Evolutionary conservation across 768 basidiomycete genomes (phyloP), one percentile per base, ranked within the genome.

Genomic region (Coprinopsis marcescibilis): DNA sequence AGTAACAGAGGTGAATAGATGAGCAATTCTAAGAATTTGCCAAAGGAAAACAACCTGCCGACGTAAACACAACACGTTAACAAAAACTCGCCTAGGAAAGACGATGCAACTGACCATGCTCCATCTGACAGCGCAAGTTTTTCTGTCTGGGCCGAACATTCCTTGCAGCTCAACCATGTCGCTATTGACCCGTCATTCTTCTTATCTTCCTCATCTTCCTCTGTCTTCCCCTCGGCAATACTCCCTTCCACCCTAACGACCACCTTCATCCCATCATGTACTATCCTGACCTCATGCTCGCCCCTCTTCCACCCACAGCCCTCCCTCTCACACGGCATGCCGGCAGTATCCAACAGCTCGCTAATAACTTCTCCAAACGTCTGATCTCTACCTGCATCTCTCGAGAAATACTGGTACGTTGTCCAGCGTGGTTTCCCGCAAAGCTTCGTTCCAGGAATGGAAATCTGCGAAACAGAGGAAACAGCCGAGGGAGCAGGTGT

Each of bases 21-120:
- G 1, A 77, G 58, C 3, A 81, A 55, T 57, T 83, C 80, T 13
- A 81, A 59, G 52, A 70, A 81, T 55, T 83, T 83, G 14, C 71
- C 75, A 48, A 74, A 80, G 0, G 80, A 80, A 37, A 72, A 65
- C 5, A 81, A 56, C 45, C 80, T 80, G 39, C 23, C 44, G 43
- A 25, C 13, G 17, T 33, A 30, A 43, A n/a, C 36, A 36, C 20
- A 36, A 6, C 21, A 23, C 20, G 49, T 24, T 43, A 39, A 20
- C n/a, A n/a, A 37, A 27, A 20, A 8, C 38, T 8, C 17, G n/a
- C 40, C 5, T 15, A 8, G 43, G 12, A 35, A 44, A n/a, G n/a
- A 38, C n/a, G 21, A 47, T 39, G 34, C 5, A 17, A 72, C 80
- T 46, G 56, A 81, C 81, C 67, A 77, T 2, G 77, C 64, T 17